Conservation (phyloP, 2,329 filamentous ascomycete species). For the Lachnellula suecica region DNA sequence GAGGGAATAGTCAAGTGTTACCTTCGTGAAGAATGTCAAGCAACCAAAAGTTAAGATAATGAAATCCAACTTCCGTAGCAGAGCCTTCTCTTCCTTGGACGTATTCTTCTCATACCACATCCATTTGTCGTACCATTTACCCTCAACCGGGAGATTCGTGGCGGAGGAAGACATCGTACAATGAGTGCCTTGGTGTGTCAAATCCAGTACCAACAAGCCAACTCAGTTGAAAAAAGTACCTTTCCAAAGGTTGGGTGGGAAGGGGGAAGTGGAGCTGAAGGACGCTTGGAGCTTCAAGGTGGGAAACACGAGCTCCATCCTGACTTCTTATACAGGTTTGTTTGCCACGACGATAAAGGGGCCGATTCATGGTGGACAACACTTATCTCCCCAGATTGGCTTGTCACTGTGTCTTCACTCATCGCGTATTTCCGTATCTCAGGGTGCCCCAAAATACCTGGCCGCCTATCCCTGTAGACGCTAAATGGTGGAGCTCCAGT, state of each 20-base stretch:
- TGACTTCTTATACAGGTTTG: not conserved
- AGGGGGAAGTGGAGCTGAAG: not conserved
- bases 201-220: not conserved
- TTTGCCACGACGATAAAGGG: not conserved
- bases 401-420: too few relatives aligned
- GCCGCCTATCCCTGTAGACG: not conserved
- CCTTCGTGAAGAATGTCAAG: slow-evolving; percentile 37
- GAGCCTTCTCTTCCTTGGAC: slow-evolving; percentile 15
- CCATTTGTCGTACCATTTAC: slow-evolving; percentile 6
- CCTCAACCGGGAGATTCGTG: not conserved
- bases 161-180: not conserved
- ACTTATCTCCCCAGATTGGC: not conserved
- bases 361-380: not conserved
- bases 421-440: too few relatives aligned
- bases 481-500: not conserved
- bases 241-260: not conserved
- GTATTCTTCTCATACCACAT: slow-evolving; percentile 3
- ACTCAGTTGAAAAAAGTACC: not conserved
- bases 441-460: too few relatives aligned
- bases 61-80: slow-evolving; percentile 44
- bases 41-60: slow-evolving; percentile 41
- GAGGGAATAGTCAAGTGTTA: too few relatives aligned
- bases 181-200: not conserved
- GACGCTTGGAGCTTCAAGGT: not conserved
- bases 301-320: not conserved